phyloP scores from a whole-genome alignment of 352 stramenopile genomes.

The Globisporangium nodosum region DNA sequence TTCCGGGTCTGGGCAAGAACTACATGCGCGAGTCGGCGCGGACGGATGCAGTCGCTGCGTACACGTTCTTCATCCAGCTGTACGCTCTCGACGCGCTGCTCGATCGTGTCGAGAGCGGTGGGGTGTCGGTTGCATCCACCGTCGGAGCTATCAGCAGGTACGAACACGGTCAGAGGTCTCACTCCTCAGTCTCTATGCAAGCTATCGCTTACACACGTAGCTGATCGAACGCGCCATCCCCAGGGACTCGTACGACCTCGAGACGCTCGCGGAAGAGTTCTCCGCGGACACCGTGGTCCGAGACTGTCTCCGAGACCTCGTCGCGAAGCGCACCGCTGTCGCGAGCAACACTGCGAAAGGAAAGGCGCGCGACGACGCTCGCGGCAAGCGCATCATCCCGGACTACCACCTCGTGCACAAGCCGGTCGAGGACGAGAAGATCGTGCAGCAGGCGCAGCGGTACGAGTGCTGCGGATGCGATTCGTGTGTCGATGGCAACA shows the following conservation, averaged over 20 bases:
- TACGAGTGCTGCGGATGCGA: slow-evolving; percentile 7
- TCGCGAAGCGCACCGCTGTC: slow-evolving; percentile 43
- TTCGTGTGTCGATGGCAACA: not conserved
- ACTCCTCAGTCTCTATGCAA: not conserved
- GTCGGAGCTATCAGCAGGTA: slow-evolving; percentile 33
- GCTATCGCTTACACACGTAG: not conserved
- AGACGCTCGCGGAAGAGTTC: slow-evolving; percentile 42
- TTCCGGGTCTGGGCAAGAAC: slow-evolving; percentile 74
- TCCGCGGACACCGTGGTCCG: slow-evolving; percentile 22
- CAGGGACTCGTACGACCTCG: slow-evolving; percentile 30
- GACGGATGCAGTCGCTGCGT: slow-evolving; percentile 48
- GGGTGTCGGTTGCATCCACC: slow-evolving; percentile 20
- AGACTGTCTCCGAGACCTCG: slow-evolving; percentile 60
- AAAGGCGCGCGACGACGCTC: slow-evolving; percentile 68
- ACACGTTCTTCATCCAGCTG: slow-evolving; percentile 81
- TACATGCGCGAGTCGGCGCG: slow-evolving; percentile 76
- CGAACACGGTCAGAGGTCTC: not conserved
- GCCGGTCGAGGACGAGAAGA: slow-evolving; percentile 28
- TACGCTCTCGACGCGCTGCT: slow-evolving; percentile 66
- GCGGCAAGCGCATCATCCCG: slow-evolving; percentile 58
- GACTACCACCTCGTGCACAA: slow-evolving; percentile 73
- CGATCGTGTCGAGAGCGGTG: slow-evolving; percentile 21
- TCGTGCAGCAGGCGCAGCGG: slow-evolving; percentile 45
- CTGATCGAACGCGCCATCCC: not conserved
- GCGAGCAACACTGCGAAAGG: slow-evolving; percentile 51